Conservation (phyloP, 192 early-diverging fungal species). For the Coemansia sp. region DNA sequence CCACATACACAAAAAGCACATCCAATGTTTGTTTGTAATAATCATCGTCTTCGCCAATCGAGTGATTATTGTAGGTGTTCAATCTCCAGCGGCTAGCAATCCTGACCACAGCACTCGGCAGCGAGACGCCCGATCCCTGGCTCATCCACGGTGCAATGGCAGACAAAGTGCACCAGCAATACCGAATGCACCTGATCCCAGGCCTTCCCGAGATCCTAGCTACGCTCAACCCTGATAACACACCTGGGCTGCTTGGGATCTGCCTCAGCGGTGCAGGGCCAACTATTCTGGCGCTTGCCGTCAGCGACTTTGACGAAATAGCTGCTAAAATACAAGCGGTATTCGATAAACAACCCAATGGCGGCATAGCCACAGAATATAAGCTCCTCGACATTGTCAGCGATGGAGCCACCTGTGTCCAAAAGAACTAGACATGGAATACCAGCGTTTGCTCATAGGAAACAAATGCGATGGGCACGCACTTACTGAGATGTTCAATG, state of each 20-base stretch:
- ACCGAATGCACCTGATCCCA: conserved; percentile 91
- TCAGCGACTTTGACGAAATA: conserved; percentile 81
- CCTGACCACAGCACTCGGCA: conserved; percentile 78
- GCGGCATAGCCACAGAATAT: conserved; percentile 40
- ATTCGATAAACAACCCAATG: conserved; percentile 42
- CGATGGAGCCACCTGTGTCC: conserved; percentile 43
- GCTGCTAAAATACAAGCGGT: conserved; percentile 55
- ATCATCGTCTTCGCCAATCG: not conserved
- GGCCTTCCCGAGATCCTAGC: conserved; percentile 86
- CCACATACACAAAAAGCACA: no score
- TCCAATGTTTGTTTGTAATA: not conserved
- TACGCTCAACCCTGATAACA: conserved; percentile 67
- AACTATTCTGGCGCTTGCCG: conserved; percentile 89
- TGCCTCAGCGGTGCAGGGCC: conserved; percentile 97
- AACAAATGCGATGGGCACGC: no score
- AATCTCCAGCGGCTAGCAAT: conserved; percentile 96
- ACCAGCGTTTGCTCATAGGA: not conserved
- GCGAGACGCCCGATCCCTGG: conserved; percentile 68
- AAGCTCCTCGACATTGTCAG: conserved; percentile 52
- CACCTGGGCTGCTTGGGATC: conserved; percentile 86
- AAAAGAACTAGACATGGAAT: conserved; percentile 9
- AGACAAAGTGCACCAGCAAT: conserved; percentile 96
- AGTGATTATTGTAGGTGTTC: conserved; percentile 54
- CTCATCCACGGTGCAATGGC: conserved; percentile 91
- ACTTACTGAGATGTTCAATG: no score